Conservation (phyloP, 1,139 yeast genomes). For the Sugiyamaella paludigena region DNA sequence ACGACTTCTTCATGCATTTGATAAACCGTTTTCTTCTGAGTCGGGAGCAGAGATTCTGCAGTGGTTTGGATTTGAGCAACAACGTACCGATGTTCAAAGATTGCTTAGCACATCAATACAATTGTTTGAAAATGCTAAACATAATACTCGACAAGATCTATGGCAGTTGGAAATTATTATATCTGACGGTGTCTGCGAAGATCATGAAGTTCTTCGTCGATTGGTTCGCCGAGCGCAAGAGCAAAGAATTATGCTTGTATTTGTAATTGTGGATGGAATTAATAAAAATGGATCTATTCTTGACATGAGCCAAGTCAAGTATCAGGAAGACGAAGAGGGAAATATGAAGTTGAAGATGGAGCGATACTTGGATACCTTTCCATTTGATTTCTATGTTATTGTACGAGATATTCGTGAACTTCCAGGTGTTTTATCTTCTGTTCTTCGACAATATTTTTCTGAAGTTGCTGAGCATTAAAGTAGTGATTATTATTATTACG, state of each 20-base stretch:
- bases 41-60: constrained; percentile 82
- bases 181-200: constrained; percentile 96
- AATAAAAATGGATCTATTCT: constrained; percentile 80
- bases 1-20: constrained; percentile 85
- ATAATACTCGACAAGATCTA: constrained; percentile 48
- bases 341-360: constrained; percentile 71
- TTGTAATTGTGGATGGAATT: constrained; percentile 89
- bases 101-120: constrained; percentile 70
- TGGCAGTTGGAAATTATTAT: constrained; percentile 94
- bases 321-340: constrained; percentile 68
- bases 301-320: constrained; percentile 92
- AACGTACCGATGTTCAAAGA: constrained; percentile 75
- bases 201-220: constrained; percentile 76
- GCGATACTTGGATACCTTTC: constrained; percentile 88
- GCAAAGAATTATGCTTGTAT: constrained; percentile 89
- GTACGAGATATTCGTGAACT: constrained; percentile 85
- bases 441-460: constrained; percentile 86
- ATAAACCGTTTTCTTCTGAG: constrained; percentile 76
- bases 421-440: constrained; percentile 87
- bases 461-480: constrained; percentile 54
- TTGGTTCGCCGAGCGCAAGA: constrained; percentile 91
- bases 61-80: constrained; percentile 89
- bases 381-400: constrained; percentile 94
- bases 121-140: constrained; percentile 67
- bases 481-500: constrained; percentile 5